Base-by-base conservation (phyloP, 805 yeast genomes). In the Saccharomycopsis sp. region DNA sequence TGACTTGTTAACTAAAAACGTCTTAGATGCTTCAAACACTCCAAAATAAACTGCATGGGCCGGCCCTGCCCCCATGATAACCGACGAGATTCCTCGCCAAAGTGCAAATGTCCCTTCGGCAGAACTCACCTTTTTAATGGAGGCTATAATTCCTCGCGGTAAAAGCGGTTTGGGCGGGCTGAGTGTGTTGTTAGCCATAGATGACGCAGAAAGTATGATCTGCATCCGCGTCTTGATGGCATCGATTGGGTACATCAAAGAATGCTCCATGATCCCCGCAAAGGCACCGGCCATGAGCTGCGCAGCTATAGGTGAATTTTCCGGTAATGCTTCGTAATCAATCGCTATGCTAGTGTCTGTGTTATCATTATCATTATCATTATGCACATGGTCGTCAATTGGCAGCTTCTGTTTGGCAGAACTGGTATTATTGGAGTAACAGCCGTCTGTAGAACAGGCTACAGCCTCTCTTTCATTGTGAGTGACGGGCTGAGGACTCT, bases 201-300 rank as follows among this genome's bases (percentile, higher is more conserved):
- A 44, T 44, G 49, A 44, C 7, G 49, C 49, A 3, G 49, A 17
- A 17, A 44, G 49, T 12, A 20, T 50, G 29, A 20, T 47, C 71
- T 93, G 99, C 93, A 93, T 89, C 68, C 99, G 77, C 3, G 98
- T 94, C 76, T 93, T 93, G 65, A 93, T 81, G 17, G 96, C 92
- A 71, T 93, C 99, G 44, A 93, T 83, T 1, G 99, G 99, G 70
- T 85, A 93, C 97, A 93, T 90, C 51, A 93, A 92, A 1, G 96
- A 85, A 73, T 93, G 99, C 70, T 93, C 99, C 97, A 92, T 89
- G 59, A 94, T 89, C 23, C 99, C 99, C 15, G 99, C 98, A 73
- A 90, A 88, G 0, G 97, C 98, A 12, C 99, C 99, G 1, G 99
- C 99, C 12, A 82, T 68, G 61, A 93, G 78, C 68, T 91, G 96